Conservation (phyloP, 164 flowering plant species). For the Berberis thunbergii region DNA sequence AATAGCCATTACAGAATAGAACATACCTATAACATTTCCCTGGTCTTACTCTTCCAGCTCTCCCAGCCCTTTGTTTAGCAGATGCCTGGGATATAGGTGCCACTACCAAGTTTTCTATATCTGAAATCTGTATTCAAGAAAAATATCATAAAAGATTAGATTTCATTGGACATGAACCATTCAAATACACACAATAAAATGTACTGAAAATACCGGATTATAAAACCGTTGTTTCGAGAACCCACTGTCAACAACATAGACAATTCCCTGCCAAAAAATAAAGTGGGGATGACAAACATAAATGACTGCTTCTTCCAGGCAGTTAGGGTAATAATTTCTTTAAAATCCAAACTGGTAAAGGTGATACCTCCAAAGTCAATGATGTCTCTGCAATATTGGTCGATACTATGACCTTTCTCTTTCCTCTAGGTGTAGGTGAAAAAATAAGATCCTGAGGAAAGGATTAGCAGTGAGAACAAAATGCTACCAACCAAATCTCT, state of each 20-base stretch:
- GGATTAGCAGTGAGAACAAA: not conserved
- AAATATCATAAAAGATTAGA: not conserved
- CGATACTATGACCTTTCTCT: slow-evolving; percentile 89
- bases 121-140: slow-evolving; percentile 48
- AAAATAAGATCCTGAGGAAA: slow-evolving; percentile 66
- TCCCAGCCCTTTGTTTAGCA: slow-evolving; percentile 95
- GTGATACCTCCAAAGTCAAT: slow-evolving; percentile 79
- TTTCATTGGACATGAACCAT: not conserved
- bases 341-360: not conserved
- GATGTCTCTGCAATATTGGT: slow-evolving; percentile 99
- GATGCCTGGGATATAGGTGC: slow-evolving; percentile 97
- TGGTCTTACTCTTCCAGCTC: slow-evolving; percentile 95
- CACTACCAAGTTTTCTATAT: slow-evolving; percentile 87
- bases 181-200: not conserved
- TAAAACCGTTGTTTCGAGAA: slow-evolving; percentile 94
- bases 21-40: slow-evolving; percentile 94
- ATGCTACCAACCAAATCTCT: slow-evolving; percentile 3
- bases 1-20: slow-evolving; percentile 1
- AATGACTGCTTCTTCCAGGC: not conserved
- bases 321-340: too few relatives aligned
- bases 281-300: slow-evolving; percentile 1
- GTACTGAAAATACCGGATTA: slow-evolving; percentile 63
- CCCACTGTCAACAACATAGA: slow-evolving; percentile 94
- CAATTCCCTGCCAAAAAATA: slow-evolving; percentile 64
- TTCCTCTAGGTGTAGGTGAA: slow-evolving; percentile 84